A percentile compares a stretch with the other conserved stretches of the same genome.
These are phyloP conservation scores for Tuber calosporum DNA, from an alignment of 495 filamentous ascomycete genomes.

Conservation along the genomic window DNA sequence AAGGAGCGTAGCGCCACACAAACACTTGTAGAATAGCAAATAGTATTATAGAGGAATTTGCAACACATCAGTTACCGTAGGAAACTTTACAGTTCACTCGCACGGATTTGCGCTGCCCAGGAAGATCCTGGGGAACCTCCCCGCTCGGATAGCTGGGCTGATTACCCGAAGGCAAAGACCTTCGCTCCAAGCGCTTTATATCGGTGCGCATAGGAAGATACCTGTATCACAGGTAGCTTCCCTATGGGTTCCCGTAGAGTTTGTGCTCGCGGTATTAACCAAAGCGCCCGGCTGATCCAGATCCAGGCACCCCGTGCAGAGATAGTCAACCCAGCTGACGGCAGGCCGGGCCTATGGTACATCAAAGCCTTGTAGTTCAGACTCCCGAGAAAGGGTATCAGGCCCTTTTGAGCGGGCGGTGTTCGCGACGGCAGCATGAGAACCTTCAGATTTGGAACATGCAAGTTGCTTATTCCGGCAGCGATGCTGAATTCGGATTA, in stretches of 20 bases:
- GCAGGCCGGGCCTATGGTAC: background rate
- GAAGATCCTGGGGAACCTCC: too few species aligned
- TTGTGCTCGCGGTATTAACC: background rate
- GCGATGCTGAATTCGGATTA: background rate
- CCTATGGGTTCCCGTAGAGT: too few species aligned
- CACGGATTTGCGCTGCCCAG: too few species aligned
- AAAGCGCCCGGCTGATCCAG: background rate
- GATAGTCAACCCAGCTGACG: background rate
- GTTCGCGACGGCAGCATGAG: background rate
- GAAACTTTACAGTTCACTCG: too few species aligned
- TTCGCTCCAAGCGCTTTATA: too few species aligned
- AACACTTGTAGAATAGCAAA: background rate
- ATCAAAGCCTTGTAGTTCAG: background rate
- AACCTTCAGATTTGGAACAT: background rate
- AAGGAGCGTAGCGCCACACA: background rate
- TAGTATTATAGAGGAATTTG: background rate
- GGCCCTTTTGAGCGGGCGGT: background rate
- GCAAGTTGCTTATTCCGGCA: background rate
- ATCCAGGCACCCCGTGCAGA: background rate
- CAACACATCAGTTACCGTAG: background rate
- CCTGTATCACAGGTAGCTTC: too few species aligned
- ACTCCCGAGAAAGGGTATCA: background rate
- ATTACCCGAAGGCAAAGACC: too few species aligned
- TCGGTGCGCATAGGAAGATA: too few species aligned
- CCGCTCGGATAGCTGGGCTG: too few species aligned